These are phyloP conservation scores for Leptodontidium sp. DNA, from an alignment of 2,329 filamentous ascomycete genomes.

Conservation along the genomic window DNA sequence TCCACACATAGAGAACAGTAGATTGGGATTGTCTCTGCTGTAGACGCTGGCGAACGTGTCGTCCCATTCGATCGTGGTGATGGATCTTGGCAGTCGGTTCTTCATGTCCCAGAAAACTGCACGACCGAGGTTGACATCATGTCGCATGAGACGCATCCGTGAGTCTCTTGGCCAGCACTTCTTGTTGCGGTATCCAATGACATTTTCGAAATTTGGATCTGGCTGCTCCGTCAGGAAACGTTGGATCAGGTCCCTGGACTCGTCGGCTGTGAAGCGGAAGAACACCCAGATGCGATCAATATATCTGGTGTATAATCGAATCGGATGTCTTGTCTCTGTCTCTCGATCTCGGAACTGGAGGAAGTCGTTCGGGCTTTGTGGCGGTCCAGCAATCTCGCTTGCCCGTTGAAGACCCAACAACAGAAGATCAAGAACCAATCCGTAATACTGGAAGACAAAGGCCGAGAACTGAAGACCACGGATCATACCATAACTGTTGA, in stretches of 20 bases:
- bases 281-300: slow-evolving; percentile 99
- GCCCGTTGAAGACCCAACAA: slow-evolving; percentile 92
- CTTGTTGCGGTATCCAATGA: slow-evolving; percentile 99
- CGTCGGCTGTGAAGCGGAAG: slow-evolving; percentile 90
- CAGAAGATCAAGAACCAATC: slow-evolving; percentile 90
- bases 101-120: slow-evolving; percentile 99
- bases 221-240: slow-evolving; percentile 98
- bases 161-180: slow-evolving; percentile 99
- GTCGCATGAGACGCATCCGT: slow-evolving; percentile 96
- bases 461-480: slow-evolving; percentile 97
- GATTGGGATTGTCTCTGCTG: slow-evolving; percentile 95
- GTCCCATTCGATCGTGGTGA: slow-evolving; percentile 99
- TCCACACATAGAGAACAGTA: slow-evolving; percentile 97
- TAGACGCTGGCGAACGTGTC: slow-evolving; percentile 99
- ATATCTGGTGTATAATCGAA: slow-evolving; percentile 96
- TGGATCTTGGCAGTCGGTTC: slow-evolving; percentile 90
- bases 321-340: slow-evolving; percentile 92
- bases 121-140: slow-evolving; percentile 96
- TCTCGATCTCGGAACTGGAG: slow-evolving; percentile 94
- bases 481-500: slow-evolving; percentile 98
- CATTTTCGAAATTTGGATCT: slow-evolving; percentile 98
- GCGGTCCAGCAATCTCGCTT: slow-evolving; percentile 96
- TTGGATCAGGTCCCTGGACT: slow-evolving; percentile 95
- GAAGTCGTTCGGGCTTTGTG: slow-evolving; percentile 95
- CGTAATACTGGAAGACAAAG: slow-evolving; percentile 99